Conservation (phyloP, 2,329 filamentous ascomycete genomes). For the Camptophora hylomeconis region DNA sequence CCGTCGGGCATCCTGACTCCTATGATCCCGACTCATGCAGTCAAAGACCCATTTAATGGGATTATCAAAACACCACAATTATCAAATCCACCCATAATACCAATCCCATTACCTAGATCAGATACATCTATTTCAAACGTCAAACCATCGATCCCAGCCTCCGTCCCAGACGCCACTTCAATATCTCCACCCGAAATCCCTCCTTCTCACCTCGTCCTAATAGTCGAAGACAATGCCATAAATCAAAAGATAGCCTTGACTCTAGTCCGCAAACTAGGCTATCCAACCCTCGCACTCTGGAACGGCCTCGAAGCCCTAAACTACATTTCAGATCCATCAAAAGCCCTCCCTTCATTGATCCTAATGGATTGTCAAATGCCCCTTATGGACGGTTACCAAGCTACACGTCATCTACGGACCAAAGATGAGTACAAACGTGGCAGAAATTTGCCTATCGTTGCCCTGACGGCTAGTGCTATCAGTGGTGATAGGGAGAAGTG, state of each 20-base stretch:
- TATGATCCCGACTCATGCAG: too few species aligned
- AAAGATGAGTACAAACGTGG: slow-evolving; percentile 24
- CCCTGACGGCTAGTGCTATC: slow-evolving; percentile 90
- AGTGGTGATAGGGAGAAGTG: slow-evolving; percentile 92
- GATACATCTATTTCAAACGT: neutral
- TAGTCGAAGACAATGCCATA: slow-evolving; percentile 31
- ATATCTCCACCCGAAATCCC: too few species aligned
- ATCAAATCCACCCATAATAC: slow-evolving; percentile 11
- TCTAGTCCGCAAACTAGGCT: slow-evolving; percentile 3
- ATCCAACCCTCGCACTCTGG: slow-evolving; percentile 1
- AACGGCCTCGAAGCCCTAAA: slow-evolving; percentile 4
- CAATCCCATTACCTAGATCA: slow-evolving; percentile 9
- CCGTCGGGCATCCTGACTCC: too few species aligned
- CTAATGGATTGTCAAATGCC: slow-evolving; percentile 98
- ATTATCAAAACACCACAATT: slow-evolving; percentile 8
- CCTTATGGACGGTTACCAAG: slow-evolving; percentile 81
- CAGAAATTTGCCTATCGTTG: slow-evolving; percentile 70
- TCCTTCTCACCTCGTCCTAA: slow-evolving; percentile 19
- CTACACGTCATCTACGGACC: slow-evolving; percentile 43
- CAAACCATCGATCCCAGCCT: neutral
- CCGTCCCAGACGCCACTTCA: neutral
- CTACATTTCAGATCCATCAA: slow-evolving; percentile 1
- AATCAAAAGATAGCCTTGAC: slow-evolving; percentile 24
- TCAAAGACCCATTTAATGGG: too few species aligned
- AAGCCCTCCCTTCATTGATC: slow-evolving; percentile 25